Percentiles rank a stretch among this genome's conserved stretches.
These are phyloP conservation scores for Graphilbum sp. DNA, from an alignment of 2,329 filamentous ascomycete species.

Conservation along the genomic window DNA sequence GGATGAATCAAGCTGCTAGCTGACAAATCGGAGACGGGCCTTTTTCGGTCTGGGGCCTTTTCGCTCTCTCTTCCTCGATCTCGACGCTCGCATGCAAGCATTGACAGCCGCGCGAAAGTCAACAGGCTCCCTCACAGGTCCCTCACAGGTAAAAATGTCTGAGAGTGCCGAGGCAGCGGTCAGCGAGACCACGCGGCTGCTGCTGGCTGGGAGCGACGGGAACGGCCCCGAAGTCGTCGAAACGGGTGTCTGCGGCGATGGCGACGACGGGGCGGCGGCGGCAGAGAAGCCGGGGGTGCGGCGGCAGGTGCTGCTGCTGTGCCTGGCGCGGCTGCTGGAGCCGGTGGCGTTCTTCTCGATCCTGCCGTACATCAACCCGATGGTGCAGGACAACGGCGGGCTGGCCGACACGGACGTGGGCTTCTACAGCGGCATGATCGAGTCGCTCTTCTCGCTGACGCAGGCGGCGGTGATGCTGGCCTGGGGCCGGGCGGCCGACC, in stretches of 20 bases:
- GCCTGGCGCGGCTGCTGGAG: slow-evolving; percentile 56
- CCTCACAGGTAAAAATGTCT: too few relatives aligned
- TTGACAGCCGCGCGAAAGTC: too few relatives aligned
- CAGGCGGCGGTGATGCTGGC: slow-evolving; percentile 65
- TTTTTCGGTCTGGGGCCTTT: too few relatives aligned
- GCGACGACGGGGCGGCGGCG: slow-evolving; percentile 10
- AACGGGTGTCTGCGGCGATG: too few relatives aligned
- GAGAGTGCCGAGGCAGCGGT: too few relatives aligned
- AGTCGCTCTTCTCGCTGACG: slow-evolving; percentile 55
- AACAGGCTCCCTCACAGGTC: too few relatives aligned
- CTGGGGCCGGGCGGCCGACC: slow-evolving; percentile 55
- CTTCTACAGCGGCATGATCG: slow-evolving; percentile 65
- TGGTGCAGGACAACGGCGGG: slow-evolving; percentile 51
- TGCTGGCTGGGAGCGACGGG: slow-evolving; percentile 9
- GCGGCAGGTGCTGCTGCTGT: slow-evolving; percentile 54
- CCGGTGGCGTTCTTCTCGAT: slow-evolving; percentile 74
- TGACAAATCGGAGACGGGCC: too few relatives aligned
- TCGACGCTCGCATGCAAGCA: too few relatives aligned
- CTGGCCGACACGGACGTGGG: slow-evolving; percentile 52
- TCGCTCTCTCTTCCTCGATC: too few relatives aligned
- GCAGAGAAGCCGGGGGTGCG: slow-evolving; percentile 26
- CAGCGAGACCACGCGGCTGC: slow-evolving; percentile 16
- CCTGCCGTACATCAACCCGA: slow-evolving; percentile 65
- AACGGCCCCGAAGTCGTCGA: too few relatives aligned
- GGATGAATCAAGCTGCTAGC: too few relatives aligned